A percentile compares a stretch with the other conserved stretches of the same genome.
Conservation (phyloP, 202 grass and related monocot species). For the Cymbopogon flexuosus region DNA sequence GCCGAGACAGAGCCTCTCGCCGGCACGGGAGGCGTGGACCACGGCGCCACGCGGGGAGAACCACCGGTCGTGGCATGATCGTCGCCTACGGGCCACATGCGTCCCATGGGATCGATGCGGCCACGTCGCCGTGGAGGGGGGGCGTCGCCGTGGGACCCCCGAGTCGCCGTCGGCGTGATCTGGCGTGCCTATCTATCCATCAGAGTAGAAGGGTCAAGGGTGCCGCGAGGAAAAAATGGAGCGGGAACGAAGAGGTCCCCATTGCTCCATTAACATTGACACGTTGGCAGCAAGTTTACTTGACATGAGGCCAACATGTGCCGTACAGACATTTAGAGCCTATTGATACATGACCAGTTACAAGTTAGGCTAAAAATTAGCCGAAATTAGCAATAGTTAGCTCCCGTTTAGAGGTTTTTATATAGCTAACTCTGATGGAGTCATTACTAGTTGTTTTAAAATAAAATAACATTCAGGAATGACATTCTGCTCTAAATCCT, state of each 20-base stretch:
- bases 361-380: too few species aligned
- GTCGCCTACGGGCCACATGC: too few species aligned
- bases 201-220: neutral
- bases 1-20: too few species aligned
- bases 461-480: neutral
- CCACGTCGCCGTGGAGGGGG: conserved; percentile 33
- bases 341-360: too few species aligned
- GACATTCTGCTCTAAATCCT: neutral
- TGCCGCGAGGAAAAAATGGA: neutral
- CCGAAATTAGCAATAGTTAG: too few species aligned
- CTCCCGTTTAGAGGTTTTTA: too few species aligned
- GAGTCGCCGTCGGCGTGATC: conserved; percentile 39
- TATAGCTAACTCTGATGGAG: too few species aligned
- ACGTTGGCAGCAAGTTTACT: neutral
- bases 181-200: conserved; percentile 33
- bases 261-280: neutral
- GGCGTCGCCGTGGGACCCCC: neutral
- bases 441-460: neutral
- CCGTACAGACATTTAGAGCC: neutral
- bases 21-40: too few species aligned
- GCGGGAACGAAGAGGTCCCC: neutral
- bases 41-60: too few species aligned
- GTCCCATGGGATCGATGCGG: conserved; percentile 28
- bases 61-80: too few species aligned
- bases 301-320: neutral